Conservation (phyloP, 2,329 filamentous ascomycete genomes). For the Cladosporium sphaerospermum region DNA sequence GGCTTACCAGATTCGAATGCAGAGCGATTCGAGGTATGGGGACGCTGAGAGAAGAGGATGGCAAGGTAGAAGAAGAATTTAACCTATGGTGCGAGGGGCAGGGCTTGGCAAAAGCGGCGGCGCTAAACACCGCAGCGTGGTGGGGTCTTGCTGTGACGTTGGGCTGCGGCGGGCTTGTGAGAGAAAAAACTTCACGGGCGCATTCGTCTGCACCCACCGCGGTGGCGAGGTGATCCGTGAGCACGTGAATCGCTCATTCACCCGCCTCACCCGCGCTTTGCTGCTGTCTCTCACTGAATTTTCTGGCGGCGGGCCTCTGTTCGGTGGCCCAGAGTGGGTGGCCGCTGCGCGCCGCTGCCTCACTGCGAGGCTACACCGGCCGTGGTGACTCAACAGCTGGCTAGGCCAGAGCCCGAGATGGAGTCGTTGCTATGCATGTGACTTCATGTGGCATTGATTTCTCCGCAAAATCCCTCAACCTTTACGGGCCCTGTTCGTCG, state of each 20-base stretch:
- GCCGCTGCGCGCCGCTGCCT: not conserved
- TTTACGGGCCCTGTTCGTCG: not conserved
- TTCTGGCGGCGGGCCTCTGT: slow-evolving; percentile 3
- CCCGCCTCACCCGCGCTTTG: slow-evolving; percentile 1
- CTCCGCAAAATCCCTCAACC: slow-evolving; percentile 11
- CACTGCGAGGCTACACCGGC: not conserved
- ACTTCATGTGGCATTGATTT: not conserved
- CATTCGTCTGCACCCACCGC: not conserved
- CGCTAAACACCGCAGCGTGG: slow-evolving; percentile 1
- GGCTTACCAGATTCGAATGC: slow-evolving; percentile 22
- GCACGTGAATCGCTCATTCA: slow-evolving; percentile 4
- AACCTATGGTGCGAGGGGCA: slow-evolving; percentile 17
- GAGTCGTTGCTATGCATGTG: slow-evolving; percentile 7
- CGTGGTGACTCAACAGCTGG: not conserved
- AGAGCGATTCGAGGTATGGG: slow-evolving; percentile 24
- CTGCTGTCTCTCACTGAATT: slow-evolving; percentile 6
- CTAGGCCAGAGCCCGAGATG: not conserved
- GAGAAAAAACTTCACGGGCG: slow-evolving; percentile 11
- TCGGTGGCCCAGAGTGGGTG: not conserved
- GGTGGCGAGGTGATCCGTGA: slow-evolving; percentile 9
- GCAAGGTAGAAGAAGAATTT: slow-evolving; percentile 15
- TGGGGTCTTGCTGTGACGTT: slow-evolving; percentile 9
- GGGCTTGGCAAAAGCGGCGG: slow-evolving; percentile 10
- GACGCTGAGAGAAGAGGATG: slow-evolving; percentile 12
- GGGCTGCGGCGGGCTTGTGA: slow-evolving; percentile 3